Conservation (phyloP, 768 basidiomycete species). For the Mycena latifolia region DNA sequence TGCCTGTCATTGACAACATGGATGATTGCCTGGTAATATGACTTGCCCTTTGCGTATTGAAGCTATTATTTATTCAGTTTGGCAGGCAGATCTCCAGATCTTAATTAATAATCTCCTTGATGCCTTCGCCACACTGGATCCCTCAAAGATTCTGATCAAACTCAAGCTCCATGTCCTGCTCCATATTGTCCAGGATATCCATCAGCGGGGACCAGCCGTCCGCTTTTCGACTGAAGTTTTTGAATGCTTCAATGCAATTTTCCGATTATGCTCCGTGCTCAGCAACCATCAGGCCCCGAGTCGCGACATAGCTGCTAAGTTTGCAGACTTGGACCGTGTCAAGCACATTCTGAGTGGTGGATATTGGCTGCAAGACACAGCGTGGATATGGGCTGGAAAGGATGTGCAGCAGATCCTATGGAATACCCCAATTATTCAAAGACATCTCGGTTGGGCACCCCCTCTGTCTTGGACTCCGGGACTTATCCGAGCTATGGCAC, state of each 20-base stretch:
- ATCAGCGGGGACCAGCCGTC: conserved; percentile 49
- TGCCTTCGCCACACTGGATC: conserved; percentile 46
- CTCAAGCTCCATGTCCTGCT: conserved; percentile 52
- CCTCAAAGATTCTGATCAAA: conserved; percentile 49
- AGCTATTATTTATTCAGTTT: neutral
- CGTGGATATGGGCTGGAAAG: conserved; percentile 34
- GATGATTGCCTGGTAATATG: conserved; percentile 43
- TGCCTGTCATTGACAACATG: conserved; percentile 43
- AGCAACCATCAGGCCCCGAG: conserved; percentile 60
- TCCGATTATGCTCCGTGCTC: conserved; percentile 53
- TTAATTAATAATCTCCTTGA: conserved; percentile 53
- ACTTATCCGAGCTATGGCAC: neutral
- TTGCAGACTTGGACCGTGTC: conserved; percentile 45
- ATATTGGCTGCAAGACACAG: conserved; percentile 39
- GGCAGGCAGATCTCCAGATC: conserved; percentile 41
- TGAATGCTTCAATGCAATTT: conserved; percentile 58
- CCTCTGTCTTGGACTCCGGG: conserved; percentile 17
- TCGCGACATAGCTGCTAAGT: conserved; percentile 51
- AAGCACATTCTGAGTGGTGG: conserved; percentile 50
- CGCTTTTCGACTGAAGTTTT: conserved; percentile 50
- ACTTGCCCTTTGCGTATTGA: too few relatives aligned
- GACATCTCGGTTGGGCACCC: conserved; percentile 36
- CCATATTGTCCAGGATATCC: conserved; percentile 49
- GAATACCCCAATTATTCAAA: conserved; percentile 33
- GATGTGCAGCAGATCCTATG: conserved; percentile 32